These are phyloP conservation scores for Remersonia thermophila DNA, from an alignment of 2,329 filamentous ascomycete species.

Conservation along the genomic window DNA sequence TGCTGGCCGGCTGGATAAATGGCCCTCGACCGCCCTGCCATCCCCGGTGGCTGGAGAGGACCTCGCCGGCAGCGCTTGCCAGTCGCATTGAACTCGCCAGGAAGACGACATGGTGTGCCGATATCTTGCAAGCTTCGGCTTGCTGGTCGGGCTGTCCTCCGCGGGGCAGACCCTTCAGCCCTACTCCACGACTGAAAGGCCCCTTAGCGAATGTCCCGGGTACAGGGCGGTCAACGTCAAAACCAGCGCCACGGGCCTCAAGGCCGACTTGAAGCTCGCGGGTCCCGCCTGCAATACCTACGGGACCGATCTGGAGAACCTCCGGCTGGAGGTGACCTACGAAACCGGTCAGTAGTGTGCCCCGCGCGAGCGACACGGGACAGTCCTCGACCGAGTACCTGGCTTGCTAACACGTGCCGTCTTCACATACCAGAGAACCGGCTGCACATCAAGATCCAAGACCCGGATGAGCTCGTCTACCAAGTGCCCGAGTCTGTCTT, in stretches of 20 bases:
- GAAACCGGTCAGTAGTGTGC: slow-evolving; percentile 34
- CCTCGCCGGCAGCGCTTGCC: too few species aligned
- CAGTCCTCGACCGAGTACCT: too few species aligned
- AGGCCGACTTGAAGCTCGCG: slow-evolving; percentile 50
- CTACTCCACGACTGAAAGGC: slow-evolving; percentile 17
- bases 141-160: slow-evolving; percentile 11
- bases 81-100: too few species aligned
- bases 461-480: slow-evolving; percentile 57
- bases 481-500: slow-evolving; percentile 62
- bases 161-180: slow-evolving; percentile 5
- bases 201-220: slow-evolving; percentile 39
- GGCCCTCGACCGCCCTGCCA: too few species aligned
- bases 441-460: slow-evolving; percentile 66
- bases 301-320: slow-evolving; percentile 50
- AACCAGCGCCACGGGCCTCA: slow-evolving; percentile 38
- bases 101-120: slow-evolving; percentile 10
- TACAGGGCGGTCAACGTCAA: slow-evolving; percentile 47
- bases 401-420: neutral
- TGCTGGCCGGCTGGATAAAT: too few species aligned
- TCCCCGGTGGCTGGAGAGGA: too few species aligned
- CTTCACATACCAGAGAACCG: slow-evolving; percentile 53
- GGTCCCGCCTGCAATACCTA: slow-evolving; percentile 56
- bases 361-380: too few species aligned
- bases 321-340: slow-evolving; percentile 53
- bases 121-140: slow-evolving; percentile 11